These are phyloP conservation scores for Leccinum pallidistipes DNA, from an alignment of 1,284 basidiomycete genomes.

Conservation along the genomic window DNA sequence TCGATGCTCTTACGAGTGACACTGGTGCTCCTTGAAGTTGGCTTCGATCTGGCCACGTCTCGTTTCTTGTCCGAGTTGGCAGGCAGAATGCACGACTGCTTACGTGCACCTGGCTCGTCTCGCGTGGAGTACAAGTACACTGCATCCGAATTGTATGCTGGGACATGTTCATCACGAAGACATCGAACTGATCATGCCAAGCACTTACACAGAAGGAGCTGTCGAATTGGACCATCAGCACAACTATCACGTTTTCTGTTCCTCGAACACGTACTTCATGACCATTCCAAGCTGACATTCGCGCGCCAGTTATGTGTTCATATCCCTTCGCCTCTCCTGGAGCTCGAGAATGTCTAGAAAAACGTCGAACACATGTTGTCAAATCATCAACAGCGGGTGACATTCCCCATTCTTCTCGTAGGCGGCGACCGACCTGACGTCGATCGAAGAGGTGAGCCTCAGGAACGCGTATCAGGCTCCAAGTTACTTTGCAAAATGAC, in stretches of 20 bases:
- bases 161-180: conserved; percentile 11
- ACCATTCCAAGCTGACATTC: conserved; percentile 74
- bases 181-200: conserved; percentile 1
- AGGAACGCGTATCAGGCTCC: conserved; percentile 3
- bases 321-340: conserved; percentile 37
- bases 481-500: not conserved
- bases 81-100: conserved; percentile 18
- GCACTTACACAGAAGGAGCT: conserved; percentile 34
- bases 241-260: not conserved
- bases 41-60: not conserved
- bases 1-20: not conserved
- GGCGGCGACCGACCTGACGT: conserved; percentile 67
- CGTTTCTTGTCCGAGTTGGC: conserved; percentile 20
- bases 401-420: conserved; percentile 75
- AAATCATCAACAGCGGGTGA: conserved; percentile 46
- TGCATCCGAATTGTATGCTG: conserved; percentile 78
- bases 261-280: conserved; percentile 61
- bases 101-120: conserved; percentile 51
- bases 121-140: conserved; percentile 81
- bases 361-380: conserved; percentile 83
- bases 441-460: conserved; percentile 90
- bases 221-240: conserved; percentile 13
- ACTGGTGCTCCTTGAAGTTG: not conserved
- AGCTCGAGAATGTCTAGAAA: conserved; percentile 57
- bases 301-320: conserved; percentile 78